These are phyloP conservation scores for Aspergillus bridgeri DNA, from an alignment of 495 filamentous ascomycete genomes.

Conservation along the genomic window DNA sequence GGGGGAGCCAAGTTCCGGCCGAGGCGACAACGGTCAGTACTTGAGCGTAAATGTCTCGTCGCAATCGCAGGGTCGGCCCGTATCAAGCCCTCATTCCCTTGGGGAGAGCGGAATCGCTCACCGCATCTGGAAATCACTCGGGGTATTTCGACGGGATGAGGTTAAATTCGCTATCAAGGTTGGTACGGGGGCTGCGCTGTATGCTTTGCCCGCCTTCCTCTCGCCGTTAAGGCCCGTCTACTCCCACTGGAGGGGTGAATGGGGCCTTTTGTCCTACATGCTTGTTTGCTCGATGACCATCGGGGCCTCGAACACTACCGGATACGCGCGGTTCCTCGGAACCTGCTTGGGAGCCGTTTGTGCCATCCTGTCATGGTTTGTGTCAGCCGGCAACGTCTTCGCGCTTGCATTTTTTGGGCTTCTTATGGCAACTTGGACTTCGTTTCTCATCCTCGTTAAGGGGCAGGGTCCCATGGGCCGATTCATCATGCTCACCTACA, in stretches of 20 bases:
- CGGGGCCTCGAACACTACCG: slow-evolving; percentile 90
- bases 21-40: not conserved
- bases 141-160: slow-evolving; percentile 62
- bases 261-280: slow-evolving; percentile 97
- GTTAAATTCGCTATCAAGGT: slow-evolving; percentile 87
- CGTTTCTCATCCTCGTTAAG: slow-evolving; percentile 81
- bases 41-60: not conserved
- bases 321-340: slow-evolving; percentile 79
- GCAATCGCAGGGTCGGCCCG: not conserved
- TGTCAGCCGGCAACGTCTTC: slow-evolving; percentile 66
- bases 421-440: slow-evolving; percentile 74
- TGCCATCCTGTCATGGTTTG: slow-evolving; percentile 72
- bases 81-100: not conserved
- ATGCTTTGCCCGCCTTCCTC: slow-evolving; percentile 83
- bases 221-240: slow-evolving; percentile 74
- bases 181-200: slow-evolving; percentile 80
- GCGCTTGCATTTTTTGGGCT: slow-evolving; percentile 75
- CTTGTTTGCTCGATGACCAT: slow-evolving; percentile 97
- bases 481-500: slow-evolving; percentile 92
- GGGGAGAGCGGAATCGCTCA: slow-evolving; percentile 35
- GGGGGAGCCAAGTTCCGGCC: slow-evolving; percentile 2
- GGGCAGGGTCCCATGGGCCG: slow-evolving; percentile 87
- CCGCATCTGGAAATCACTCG: slow-evolving; percentile 55
- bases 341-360: slow-evolving; percentile 77
- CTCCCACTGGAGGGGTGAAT: slow-evolving; percentile 89